Percentiles rank a stretch among this genome's conserved stretches.
Evolutionary conservation across 345 rosid species (phyloP).

Genomic region (Viola odorata): DNA sequence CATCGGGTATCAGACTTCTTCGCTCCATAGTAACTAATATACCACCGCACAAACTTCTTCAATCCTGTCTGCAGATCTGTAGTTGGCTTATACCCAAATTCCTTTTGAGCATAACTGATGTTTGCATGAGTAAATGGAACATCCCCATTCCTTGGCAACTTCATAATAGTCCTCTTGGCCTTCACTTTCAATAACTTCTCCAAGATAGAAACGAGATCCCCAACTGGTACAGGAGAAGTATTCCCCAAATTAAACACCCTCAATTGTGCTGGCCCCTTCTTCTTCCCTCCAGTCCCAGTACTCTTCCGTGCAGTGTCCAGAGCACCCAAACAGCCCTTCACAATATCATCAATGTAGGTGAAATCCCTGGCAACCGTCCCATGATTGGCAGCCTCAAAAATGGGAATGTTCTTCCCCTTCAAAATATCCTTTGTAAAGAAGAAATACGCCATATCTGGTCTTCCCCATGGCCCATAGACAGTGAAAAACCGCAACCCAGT

Average conservation of each 20-base stretch:
- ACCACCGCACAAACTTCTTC: slow-evolving; percentile 95
- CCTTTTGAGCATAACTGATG: slow-evolving; percentile 68
- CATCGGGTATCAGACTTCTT: slow-evolving; percentile 44
- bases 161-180: slow-evolving; percentile 73
- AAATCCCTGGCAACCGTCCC: slow-evolving; percentile 87
- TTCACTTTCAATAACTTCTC: slow-evolving; percentile 79
- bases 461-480: slow-evolving; percentile 92
- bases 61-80: slow-evolving; percentile 79
- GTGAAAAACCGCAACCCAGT: slow-evolving; percentile 86
- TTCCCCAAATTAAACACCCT: slow-evolving; percentile 91
- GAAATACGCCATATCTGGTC: slow-evolving; percentile 95
- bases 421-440: slow-evolving; percentile 76
- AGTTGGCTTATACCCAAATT: slow-evolving; percentile 81
- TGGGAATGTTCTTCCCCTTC: slow-evolving; percentile 57
- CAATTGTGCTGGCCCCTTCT: slow-evolving; percentile 76
- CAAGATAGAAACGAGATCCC: slow-evolving; percentile 69
- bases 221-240: slow-evolving; percentile 87
- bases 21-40: slow-evolving; percentile 60
- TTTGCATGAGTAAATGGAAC: slow-evolving; percentile 92
- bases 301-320: slow-evolving; percentile 91
- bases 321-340: slow-evolving; percentile 78
- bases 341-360: slow-evolving; percentile 90
- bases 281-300: slow-evolving; percentile 89
- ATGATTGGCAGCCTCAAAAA: slow-evolving; percentile 63
- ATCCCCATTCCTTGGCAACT: slow-evolving; percentile 89